Base-by-base conservation (phyloP, 805 yeast species). In the Peterozyma toletana region DNA sequence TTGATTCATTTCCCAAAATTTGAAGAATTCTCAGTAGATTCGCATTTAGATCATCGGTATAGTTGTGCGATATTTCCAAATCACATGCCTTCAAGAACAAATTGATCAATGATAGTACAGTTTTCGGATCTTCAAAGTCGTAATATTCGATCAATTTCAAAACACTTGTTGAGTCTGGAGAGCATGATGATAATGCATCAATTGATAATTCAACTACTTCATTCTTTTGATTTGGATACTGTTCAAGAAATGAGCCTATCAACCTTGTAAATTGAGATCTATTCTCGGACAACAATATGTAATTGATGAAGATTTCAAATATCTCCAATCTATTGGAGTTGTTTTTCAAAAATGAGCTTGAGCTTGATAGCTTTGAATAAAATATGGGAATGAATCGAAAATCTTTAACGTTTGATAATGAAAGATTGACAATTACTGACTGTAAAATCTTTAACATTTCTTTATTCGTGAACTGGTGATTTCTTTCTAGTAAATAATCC, bases 261-360 rank as follows among this genome's bases (percentile, higher is more conserved):
- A 59, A 47, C 36, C 49, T 52, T 30, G 50, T 40, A 13, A 60
- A 43, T 35, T 48, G 54, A 4, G 46, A 39, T n/a, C 61, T 46
- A 18, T 59, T 57, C 11, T 55, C 50, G 37, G 64, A 57, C 17
- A 64, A 47, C 38, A 59, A 39, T 9, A 61, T 53, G 42, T 62
- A 63, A 38, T 59, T 59, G 37, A 60, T 34, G 43, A 64, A 62
- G 13, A 62, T 50, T 46, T 61, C 64, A 47, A 62, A 60, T 4
- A 63, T 45, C 34, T 60, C 55, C 42, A 62, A 42, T 39, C 66
- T 49, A 10, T 55, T 37, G 4, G 37, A 38, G n/a, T 30, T 27
- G 42, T 58, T 50, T 17, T 45, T 11, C 1, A 41, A 34, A 38
- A 58, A 62, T n/a, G 47, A 50, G 0, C 49, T 17, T 9, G 60